phyloP scores from a whole-genome alignment of 163 green algal genomes.

The Volvox carteri region DNA sequence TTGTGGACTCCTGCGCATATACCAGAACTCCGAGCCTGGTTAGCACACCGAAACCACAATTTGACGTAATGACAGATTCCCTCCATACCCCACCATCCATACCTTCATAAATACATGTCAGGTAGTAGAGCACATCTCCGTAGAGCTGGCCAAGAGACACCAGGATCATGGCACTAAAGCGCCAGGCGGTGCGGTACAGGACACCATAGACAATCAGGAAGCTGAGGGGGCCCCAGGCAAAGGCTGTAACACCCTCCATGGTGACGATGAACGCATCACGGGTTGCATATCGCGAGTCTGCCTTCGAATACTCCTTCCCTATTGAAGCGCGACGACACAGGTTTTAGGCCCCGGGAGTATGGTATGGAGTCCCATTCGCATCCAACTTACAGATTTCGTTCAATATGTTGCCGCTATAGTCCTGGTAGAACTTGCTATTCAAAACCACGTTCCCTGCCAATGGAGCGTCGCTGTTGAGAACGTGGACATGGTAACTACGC shows the following conservation, averaged over 20 bases:
- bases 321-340: too few relatives aligned
- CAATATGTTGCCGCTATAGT: slow-evolving; percentile 81
- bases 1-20: slow-evolving; percentile 21
- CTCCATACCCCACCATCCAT: too few relatives aligned
- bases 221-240: slow-evolving; percentile 87
- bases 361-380: too few relatives aligned
- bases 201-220: slow-evolving; percentile 81
- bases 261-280: slow-evolving; percentile 89
- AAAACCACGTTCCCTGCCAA: slow-evolving; percentile 82
- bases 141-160: slow-evolving; percentile 92
- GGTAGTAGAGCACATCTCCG: slow-evolving; percentile 93
- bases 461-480: neutral
- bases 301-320: slow-evolving; percentile 96
- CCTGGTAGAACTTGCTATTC: slow-evolving; percentile 81
- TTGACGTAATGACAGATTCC: too few relatives aligned
- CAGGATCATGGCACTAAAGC: slow-evolving; percentile 79
- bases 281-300: slow-evolving; percentile 91
- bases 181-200: slow-evolving; percentile 74
- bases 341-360: too few relatives aligned
- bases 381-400: slow-evolving; percentile 83
- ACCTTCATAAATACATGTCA: slow-evolving; percentile 77
- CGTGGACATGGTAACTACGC: neutral
- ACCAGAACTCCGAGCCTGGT: too few relatives aligned
- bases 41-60: too few relatives aligned
- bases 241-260: slow-evolving; percentile 93